Conservation (phyloP, 176 grass and related monocot species). For the Eleusine coracana region DNA sequence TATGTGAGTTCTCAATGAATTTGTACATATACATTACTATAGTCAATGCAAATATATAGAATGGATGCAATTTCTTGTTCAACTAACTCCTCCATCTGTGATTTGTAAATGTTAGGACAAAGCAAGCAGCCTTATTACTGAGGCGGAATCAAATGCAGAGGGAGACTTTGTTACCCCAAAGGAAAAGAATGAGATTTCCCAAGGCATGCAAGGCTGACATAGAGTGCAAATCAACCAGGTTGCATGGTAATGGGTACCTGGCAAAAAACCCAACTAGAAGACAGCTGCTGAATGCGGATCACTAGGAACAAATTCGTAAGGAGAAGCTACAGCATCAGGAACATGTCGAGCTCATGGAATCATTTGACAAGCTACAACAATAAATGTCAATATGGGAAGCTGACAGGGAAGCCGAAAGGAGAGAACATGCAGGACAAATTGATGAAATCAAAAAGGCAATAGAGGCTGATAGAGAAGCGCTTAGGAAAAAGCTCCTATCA, state of each 20-base stretch:
- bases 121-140: not conserved
- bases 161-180: not conserved
- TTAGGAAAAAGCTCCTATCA: not conserved
- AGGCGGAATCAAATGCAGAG: not conserved
- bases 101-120: not conserved
- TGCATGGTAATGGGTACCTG: too few species aligned
- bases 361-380: constrained; percentile 4
- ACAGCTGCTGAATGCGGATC: too few species aligned
- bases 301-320: not conserved
- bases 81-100: not conserved
- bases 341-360: not conserved
- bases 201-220: too few species aligned
- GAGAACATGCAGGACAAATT: not conserved
- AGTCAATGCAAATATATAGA: not conserved
- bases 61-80: not conserved
- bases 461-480: not conserved
- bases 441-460: not conserved
- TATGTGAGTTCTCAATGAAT: not conserved
- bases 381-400: not conserved
- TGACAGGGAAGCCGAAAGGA: not conserved
- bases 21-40: not conserved
- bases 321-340: constrained; percentile 10
- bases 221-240: too few species aligned
- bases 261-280: too few species aligned
- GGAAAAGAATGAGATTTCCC: too few species aligned